Evolutionary conservation across 2,329 filamentous ascomycete species (phyloP).

Genomic region (Fusarium cyanostomum): DNA sequence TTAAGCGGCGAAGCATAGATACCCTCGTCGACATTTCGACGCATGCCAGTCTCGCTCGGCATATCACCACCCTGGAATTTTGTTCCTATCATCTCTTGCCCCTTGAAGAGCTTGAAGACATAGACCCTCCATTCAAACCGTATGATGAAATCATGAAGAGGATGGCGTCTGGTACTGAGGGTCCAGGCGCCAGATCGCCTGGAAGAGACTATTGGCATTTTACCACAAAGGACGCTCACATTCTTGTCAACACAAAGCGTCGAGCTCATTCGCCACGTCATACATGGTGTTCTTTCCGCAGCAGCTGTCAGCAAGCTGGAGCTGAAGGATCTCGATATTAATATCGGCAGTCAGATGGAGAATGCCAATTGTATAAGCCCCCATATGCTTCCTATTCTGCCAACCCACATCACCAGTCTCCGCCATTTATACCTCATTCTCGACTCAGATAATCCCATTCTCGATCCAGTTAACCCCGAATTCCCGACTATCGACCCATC

Average conservation of each 20-base stretch:
- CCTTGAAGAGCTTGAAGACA: too few relatives aligned
- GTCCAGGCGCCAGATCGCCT: too few relatives aligned
- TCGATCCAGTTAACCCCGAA: neutral
- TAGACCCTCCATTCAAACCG: too few relatives aligned
- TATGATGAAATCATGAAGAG: too few relatives aligned
- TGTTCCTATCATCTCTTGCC: too few relatives aligned
- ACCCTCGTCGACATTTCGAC: too few relatives aligned
- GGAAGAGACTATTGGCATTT: neutral
- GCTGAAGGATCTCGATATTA: neutral
- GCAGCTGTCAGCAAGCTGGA: neutral
- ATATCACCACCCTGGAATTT: too few relatives aligned
- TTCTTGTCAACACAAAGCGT: slow-evolving; percentile 4
- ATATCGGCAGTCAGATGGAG: neutral
- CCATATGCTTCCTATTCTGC: neutral
- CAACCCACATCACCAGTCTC: neutral
- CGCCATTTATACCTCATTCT: neutral
- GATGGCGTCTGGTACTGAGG: too few relatives aligned
- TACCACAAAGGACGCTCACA: slow-evolving; percentile 4
- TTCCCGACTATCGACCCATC: too few relatives aligned
- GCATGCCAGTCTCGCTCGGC: too few relatives aligned
- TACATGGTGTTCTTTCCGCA: slow-evolving; percentile 1
- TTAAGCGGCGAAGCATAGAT: too few relatives aligned
- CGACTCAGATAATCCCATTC: neutral
- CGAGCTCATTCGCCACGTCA: neutral
- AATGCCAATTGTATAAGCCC: slow-evolving; percentile 3